phyloP scores from a whole-genome alignment of 2,329 filamentous ascomycete species.

The Penicillium sp. region DNA sequence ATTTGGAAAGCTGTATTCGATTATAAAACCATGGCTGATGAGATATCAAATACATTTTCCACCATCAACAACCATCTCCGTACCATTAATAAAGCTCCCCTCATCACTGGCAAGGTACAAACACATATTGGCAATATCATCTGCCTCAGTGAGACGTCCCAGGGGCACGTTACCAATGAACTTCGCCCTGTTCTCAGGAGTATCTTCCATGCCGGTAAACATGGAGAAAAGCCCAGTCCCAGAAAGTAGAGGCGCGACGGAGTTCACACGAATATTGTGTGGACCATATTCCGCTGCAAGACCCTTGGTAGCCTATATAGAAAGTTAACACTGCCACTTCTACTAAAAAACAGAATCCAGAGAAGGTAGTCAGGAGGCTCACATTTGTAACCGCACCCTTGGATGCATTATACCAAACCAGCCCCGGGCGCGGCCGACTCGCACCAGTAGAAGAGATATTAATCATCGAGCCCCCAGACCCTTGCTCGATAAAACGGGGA shows the following conservation, averaged over 20 bases:
- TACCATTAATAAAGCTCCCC: constrained; percentile 68
- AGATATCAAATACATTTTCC: constrained; percentile 42
- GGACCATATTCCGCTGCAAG: constrained; percentile 73
- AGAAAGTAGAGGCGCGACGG: constrained; percentile 67
- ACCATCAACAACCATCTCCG: constrained; percentile 67
- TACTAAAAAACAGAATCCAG: background rate
- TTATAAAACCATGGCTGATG: too few relatives aligned
- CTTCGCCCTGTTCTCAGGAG: constrained; percentile 45
- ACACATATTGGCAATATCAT: constrained; percentile 70
- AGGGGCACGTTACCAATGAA: constrained; percentile 48
- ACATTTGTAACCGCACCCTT: constrained; percentile 49
- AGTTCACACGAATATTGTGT: constrained; percentile 71
- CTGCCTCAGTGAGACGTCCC: constrained; percentile 44
- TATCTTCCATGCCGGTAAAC: constrained; percentile 45
- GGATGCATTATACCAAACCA: constrained; percentile 49
- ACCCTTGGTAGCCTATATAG: constrained; percentile 57
- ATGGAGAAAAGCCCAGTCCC: constrained; percentile 62
- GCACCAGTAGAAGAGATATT: constrained; percentile 48
- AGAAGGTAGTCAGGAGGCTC: constrained; percentile 3
- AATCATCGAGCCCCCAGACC: constrained; percentile 44
- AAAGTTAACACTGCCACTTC: background rate
- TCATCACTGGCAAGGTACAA: constrained; percentile 72
- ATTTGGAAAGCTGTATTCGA: too few relatives aligned
- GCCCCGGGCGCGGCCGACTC: constrained; percentile 41
- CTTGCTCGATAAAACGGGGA: constrained; percentile 39